These are phyloP conservation scores for Ustilago trichophora DNA, from an alignment of 1,284 basidiomycete genomes.

Conservation along the genomic window DNA sequence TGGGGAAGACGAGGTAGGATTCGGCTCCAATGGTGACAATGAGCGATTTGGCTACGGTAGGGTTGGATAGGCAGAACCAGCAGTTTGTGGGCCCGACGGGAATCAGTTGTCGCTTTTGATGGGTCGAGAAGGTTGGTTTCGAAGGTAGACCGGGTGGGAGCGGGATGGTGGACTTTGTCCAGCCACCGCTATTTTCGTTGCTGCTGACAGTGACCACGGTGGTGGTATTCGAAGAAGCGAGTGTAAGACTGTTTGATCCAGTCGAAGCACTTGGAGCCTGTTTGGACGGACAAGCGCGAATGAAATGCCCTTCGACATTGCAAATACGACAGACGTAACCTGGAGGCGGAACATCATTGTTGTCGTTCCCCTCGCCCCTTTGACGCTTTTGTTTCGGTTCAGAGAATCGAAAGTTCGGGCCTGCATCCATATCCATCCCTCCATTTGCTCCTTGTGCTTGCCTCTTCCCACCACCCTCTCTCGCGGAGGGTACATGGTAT, in stretches of 20 bases:
- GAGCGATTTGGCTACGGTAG: constrained; percentile 54
- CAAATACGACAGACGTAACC: constrained; percentile 56
- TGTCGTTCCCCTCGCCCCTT: constrained; percentile 2
- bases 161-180: constrained; percentile 9
- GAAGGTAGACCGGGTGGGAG: constrained; percentile 27
- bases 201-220: background rate
- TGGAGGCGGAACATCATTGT: constrained; percentile 42
- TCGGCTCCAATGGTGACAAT: constrained; percentile 55
- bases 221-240: background rate
- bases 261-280: background rate
- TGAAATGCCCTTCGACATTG: constrained; percentile 41
- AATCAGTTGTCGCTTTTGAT: constrained; percentile 13
- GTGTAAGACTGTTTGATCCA: background rate
- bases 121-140: constrained; percentile 18
- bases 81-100: constrained; percentile 61
- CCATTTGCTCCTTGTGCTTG: background rate
- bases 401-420: constrained; percentile 38
- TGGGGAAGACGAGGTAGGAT: constrained; percentile 60
- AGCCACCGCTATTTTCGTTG: background rate
- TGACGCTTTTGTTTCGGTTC: constrained; percentile 14
- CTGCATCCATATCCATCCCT: constrained; percentile 1
- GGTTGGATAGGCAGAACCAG: constrained; percentile 66
- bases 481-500: constrained; percentile 11
- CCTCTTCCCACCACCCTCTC: background rate
- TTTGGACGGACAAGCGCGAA: constrained; percentile 44